These are phyloP conservation scores for Coprinopsis marcescibilis DNA, from an alignment of 768 basidiomycete species.

Conservation along the genomic window DNA sequence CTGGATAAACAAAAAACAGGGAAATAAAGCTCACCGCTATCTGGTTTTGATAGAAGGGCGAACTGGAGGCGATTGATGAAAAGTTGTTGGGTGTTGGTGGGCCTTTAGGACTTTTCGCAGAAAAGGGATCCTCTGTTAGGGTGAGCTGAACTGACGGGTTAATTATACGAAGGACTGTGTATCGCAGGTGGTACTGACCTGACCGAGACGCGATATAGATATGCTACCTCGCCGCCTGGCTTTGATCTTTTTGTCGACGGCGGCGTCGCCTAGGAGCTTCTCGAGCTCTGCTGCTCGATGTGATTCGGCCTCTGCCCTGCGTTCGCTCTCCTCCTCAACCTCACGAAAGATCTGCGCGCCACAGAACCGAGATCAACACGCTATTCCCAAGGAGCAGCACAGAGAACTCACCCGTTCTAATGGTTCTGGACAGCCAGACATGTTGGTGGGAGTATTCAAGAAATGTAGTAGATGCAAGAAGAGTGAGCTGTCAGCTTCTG, in stretches of 20 bases:
- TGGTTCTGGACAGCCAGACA: constrained; percentile 22
- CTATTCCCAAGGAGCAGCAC: neutral
- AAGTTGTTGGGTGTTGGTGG: constrained; percentile 28
- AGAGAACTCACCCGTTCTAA: constrained; percentile 24
- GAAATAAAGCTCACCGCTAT: constrained; percentile 30
- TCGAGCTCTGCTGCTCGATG: constrained; percentile 6
- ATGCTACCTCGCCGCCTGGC: constrained; percentile 43
- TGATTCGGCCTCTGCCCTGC: constrained; percentile 36
- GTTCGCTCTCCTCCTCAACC: constrained; percentile 53
- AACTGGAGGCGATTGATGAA: constrained; percentile 36
- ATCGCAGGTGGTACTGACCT: constrained; percentile 30
- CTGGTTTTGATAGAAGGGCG: constrained; percentile 42
- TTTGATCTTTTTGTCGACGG: constrained; percentile 25
- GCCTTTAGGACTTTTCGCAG: neutral
- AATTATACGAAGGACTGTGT: neutral
- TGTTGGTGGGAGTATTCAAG: too few species aligned
- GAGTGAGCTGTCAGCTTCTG: too few species aligned
- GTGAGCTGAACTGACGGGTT: neutral
- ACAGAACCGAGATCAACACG: neutral
- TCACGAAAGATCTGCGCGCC: constrained; percentile 47
- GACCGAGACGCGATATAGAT: constrained; percentile 56
- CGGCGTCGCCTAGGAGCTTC: constrained; percentile 12
- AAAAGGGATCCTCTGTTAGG: neutral
- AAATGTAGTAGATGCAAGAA: too few species aligned
- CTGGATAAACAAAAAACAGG: neutral